Evolutionary conservation across 2,329 filamentous ascomycete genomes (phyloP), one percentile per base, ranked within the genome.

Genomic region (Aspergillus ochraceus): DNA sequence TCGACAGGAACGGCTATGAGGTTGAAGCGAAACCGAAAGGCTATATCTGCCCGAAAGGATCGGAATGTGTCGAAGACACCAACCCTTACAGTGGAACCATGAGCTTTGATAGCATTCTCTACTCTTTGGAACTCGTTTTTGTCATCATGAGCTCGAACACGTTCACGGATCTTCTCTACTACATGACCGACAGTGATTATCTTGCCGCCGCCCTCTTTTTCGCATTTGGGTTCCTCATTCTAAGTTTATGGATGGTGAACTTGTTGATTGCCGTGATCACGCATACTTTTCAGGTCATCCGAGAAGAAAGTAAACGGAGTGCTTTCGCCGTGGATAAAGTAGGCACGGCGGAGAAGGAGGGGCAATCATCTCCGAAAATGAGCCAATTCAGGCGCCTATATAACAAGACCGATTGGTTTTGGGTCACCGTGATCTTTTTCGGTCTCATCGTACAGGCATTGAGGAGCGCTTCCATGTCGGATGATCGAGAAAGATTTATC

Each of bases 71-170:
- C 19, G 87, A 97, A 76, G 86, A 88, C 60, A 71, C 78, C 2
- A 96, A 90, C 69, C 95, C 95, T 0, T 92, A 86, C 74, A 91
- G 91, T 68, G 87, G 86, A 54, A 99, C 95, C 0, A 85, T 97
- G 68, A 96, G 89, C 74, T 99, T 98, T 71, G 95, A 99, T 79
- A 94, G 98, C 72, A 96, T 99, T 46, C 78, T 91, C 30, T 88
- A 98, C 64, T 97, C 93, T 0, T 79, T 98, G 55, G 92, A 99
- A 77, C 81, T 98, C 59, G 93, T 99, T 2, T 99, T 99, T 71
- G 92, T 99, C 54, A 89, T 99, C 71, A 99, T 99, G 91, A 97
- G 92, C 69, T 94, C 92, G 52, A 99, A 99, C 74, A 99, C 95
- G 0, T 99, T 96, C 76, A 90, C 92, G 1, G 92, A 98, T 75